These are phyloP conservation scores for Cyberlindnera veronae DNA, from an alignment of 805 yeast species.

Conservation along the genomic window DNA sequence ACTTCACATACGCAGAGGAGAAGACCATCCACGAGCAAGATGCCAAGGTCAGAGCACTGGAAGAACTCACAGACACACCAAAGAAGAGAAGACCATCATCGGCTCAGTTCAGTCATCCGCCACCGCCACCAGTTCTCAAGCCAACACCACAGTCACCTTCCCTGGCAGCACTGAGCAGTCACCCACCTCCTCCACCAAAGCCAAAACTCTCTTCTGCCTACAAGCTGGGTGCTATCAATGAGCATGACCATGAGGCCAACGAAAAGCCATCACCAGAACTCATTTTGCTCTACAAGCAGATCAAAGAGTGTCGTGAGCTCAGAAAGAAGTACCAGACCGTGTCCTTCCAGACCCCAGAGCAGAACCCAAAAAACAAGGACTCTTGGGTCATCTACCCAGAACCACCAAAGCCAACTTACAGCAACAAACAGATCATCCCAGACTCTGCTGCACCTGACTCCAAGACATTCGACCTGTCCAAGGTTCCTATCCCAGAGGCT, in stretches of 20 bases:
- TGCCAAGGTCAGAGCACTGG: conserved; percentile 59
- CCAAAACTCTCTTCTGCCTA: conserved; percentile 27
- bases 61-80: conserved; percentile 34
- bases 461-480: conserved; percentile 38
- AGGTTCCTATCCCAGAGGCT: conserved; percentile 47
- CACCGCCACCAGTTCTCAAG: conserved; percentile 34
- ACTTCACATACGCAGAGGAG: conserved; percentile 65
- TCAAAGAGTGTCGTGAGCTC: conserved; percentile 62
- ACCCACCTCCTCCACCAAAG: conserved; percentile 38
- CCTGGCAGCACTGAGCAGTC: conserved; percentile 42
- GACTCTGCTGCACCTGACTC: conserved; percentile 38
- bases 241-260: conserved; percentile 46
- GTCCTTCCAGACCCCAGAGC: conserved; percentile 68
- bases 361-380: conserved; percentile 79
- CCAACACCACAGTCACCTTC: conserved; percentile 24
- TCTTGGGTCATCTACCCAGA: conserved; percentile 85
- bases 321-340: conserved; percentile 71
- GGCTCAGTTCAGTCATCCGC: conserved; percentile 36
- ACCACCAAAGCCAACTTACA: conserved; percentile 91
- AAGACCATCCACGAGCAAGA: conserved; percentile 61
- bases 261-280: conserved; percentile 68
- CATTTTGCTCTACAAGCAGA: conserved; percentile 57
- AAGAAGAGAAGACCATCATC: conserved; percentile 31
- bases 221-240: conserved; percentile 44
- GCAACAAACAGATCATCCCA: conserved; percentile 51